These are phyloP conservation scores for Neonothopanus nambi DNA, from an alignment of 1,284 basidiomycete genomes.

Conservation along the genomic window DNA sequence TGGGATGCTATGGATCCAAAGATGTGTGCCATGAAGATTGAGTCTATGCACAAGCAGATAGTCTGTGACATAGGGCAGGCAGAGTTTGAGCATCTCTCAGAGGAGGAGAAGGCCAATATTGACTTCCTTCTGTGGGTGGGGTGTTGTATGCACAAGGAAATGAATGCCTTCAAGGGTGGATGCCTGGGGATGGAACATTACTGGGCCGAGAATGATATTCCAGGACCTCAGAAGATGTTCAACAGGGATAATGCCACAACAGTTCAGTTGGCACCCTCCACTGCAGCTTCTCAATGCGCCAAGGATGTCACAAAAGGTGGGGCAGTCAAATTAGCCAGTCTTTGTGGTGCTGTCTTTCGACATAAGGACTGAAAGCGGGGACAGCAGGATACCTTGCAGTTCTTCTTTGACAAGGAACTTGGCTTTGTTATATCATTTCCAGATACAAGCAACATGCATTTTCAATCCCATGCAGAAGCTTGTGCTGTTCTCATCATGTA, in stretches of 20 bases:
- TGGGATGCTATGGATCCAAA: conserved; percentile 1
- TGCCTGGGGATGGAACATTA: conserved; percentile 15
- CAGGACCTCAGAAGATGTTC: conserved; percentile 12
- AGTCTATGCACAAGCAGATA: conserved; percentile 1
- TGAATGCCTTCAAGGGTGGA: conserved; percentile 31
- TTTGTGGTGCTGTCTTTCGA: conserved; percentile 31
- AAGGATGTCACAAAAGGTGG: conserved; percentile 22
- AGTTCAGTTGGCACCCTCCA: background rate
- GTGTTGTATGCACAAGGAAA: conserved; percentile 34
- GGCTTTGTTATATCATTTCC: conserved; percentile 24
- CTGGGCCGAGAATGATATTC: conserved; percentile 10
- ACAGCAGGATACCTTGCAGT: conserved; percentile 28
- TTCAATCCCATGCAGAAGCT: conserved; percentile 29
- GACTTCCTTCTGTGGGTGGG: conserved; percentile 26
- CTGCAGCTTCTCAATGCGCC: conserved; percentile 22
- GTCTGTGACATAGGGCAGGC: conserved; percentile 12
- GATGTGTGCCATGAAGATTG: background rate
- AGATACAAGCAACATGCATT: conserved; percentile 33
- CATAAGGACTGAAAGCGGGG: conserved; percentile 36
- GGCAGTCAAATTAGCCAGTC: conserved; percentile 28
- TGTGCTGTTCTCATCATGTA: conserved; percentile 27
- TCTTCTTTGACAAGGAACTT: conserved; percentile 22
- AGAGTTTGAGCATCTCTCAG: conserved; percentile 14
- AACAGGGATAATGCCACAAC: conserved; percentile 17
- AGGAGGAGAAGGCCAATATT: conserved; percentile 14